A percentile compares a stretch with the other conserved stretches of the same genome.
phyloP scores from a whole-genome alignment of 73 alveolate genomes.

The Symbiodinium natans region DNA sequence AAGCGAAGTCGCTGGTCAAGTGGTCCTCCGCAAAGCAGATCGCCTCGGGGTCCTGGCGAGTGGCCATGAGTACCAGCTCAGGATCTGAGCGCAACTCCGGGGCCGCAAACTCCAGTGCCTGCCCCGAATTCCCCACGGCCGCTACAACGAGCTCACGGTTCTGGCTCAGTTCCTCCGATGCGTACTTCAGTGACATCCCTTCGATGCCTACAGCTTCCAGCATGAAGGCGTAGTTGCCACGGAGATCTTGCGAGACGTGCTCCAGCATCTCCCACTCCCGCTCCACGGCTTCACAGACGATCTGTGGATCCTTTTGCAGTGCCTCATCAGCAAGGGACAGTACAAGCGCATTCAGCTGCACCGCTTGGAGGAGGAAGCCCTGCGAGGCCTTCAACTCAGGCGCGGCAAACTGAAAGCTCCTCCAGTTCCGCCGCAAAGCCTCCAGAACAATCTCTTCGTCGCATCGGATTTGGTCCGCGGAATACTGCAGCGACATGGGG shows the following conservation, averaged over 20 bases:
- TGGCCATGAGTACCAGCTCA: constrained; percentile 64
- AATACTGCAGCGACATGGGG: constrained; percentile 78
- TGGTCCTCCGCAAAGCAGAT: constrained; percentile 28
- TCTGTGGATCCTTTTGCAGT: constrained; percentile 67
- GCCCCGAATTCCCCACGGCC: constrained; percentile 62
- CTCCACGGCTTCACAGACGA: constrained; percentile 91
- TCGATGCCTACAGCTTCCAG: constrained; percentile 86
- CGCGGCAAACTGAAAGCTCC: constrained; percentile 53
- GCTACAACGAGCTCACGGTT: constrained; percentile 48
- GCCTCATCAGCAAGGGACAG: constrained; percentile 74
- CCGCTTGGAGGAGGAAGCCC: constrained; percentile 49
- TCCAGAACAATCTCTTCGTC: constrained; percentile 80
- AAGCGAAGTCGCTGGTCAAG: constrained; percentile 38
- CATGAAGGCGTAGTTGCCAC: constrained; percentile 65
- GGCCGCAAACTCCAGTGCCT: constrained; percentile 77
- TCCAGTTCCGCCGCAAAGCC: constrained; percentile 84
- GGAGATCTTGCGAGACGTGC: constrained; percentile 73
- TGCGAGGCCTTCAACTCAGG: constrained; percentile 48
- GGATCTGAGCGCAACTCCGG: constrained; percentile 32
- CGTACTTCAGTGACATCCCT: constrained; percentile 71
- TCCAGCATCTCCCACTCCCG: constrained; percentile 90
- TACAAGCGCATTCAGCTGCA: constrained; percentile 61
- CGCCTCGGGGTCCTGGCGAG: constrained; percentile 72
- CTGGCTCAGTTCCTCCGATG: constrained; percentile 32
- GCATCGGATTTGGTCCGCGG: constrained; percentile 33